These are phyloP conservation scores for Brachypodium distachyon DNA, from an alignment of 202 grass and related monocot species.

Conservation along the genomic window DNA sequence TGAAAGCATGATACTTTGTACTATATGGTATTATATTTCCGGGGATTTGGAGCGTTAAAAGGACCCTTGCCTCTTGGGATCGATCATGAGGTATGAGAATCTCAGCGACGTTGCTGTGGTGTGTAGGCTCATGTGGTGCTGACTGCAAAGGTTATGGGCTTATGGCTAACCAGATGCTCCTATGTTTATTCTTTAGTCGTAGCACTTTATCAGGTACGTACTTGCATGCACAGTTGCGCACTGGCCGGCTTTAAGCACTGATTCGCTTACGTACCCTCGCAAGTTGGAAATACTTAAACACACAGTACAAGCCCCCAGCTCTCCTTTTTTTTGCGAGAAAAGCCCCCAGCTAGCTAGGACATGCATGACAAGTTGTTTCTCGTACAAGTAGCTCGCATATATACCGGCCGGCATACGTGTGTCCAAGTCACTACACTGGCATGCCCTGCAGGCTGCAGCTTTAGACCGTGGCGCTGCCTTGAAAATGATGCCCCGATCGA, in stretches of 20 bases:
- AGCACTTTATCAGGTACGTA: neutral
- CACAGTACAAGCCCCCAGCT: too few species aligned
- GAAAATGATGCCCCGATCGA: too few species aligned
- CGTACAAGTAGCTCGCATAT: neutral
- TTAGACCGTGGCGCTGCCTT: neutral
- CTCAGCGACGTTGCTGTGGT: neutral
- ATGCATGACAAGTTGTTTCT: neutral
- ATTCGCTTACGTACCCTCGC: neutral
- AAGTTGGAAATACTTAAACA: neutral
- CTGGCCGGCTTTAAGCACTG: neutral
- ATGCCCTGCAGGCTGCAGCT: neutral
- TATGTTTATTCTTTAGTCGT: conserved; percentile 18
- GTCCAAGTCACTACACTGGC: neutral
- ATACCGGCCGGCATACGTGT: neutral
- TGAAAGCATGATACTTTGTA: neutral
- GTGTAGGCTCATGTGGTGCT: conserved; percentile 12
- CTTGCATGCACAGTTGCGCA: too few species aligned
- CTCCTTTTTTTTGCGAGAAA: too few species aligned
- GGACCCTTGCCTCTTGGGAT: neutral
- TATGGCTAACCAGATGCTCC: conserved; percentile 25
- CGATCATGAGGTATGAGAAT: neutral
- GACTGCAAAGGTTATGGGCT: conserved; percentile 1
- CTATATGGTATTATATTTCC: neutral
- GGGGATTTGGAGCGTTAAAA: neutral
- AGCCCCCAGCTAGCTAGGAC: neutral